These are phyloP conservation scores for Mucuna pruriens DNA, from an alignment of 306 rosid species.

Conservation along the genomic window DNA sequence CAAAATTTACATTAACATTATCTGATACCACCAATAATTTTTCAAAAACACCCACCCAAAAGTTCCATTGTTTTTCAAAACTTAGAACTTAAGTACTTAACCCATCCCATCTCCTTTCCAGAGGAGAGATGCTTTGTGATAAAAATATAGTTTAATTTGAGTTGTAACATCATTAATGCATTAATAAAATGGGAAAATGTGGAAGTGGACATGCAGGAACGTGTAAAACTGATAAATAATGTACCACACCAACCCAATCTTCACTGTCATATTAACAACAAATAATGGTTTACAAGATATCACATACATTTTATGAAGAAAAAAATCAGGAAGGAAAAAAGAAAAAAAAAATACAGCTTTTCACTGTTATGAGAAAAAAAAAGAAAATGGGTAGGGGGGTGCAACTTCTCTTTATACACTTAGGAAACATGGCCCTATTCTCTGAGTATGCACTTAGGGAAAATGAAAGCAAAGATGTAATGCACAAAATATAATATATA, in stretches of 20 bases:
- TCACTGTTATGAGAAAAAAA: conserved; percentile 30
- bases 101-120: neutral
- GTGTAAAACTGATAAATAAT: neutral
- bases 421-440: conserved; percentile 59
- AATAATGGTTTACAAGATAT: conserved; percentile 59
- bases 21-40: too few species aligned
- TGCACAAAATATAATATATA: conserved; percentile 50
- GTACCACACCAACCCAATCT: conserved; percentile 53
- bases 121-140: neutral
- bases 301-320: conserved; percentile 46
- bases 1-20: too few species aligned
- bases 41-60: too few species aligned
- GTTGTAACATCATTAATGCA: neutral
- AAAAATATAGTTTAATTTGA: conserved; percentile 1
- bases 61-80: too few species aligned
- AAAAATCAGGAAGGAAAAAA: conserved; percentile 25
- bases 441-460: conserved; percentile 36
- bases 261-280: conserved; percentile 54
- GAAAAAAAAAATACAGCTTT: conserved; percentile 48
- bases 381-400: neutral
- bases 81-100: too few species aligned
- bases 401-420: conserved; percentile 76
- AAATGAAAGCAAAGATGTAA: conserved; percentile 38
- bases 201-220: neutral
- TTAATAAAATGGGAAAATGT: neutral